These are phyloP conservation scores for Stemphylium vesicarium DNA, from an alignment of 2,329 filamentous ascomycete species.

Conservation along the genomic window DNA sequence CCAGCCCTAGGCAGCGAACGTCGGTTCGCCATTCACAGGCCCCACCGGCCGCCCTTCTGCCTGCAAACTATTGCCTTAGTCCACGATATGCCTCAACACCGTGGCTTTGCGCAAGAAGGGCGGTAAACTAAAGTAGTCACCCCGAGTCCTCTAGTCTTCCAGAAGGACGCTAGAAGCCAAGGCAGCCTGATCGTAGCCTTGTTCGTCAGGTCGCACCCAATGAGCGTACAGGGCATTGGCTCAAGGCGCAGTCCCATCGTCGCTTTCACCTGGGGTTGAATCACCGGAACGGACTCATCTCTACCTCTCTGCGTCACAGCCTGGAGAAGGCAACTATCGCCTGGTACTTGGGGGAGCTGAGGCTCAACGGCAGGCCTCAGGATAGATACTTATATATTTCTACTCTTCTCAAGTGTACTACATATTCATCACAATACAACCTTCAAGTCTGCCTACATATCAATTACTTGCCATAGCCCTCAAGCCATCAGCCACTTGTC, in stretches of 20 bases:
- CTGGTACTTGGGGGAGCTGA: conserved; percentile 28
- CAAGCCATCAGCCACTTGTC: conserved; percentile 22
- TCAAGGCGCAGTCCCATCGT: conserved; percentile 35
- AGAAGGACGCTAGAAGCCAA: conserved; percentile 34
- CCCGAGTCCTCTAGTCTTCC: conserved; percentile 23
- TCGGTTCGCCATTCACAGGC: conserved; percentile 28
- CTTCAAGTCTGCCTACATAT: conserved; percentile 14
- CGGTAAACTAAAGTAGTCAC: conserved; percentile 41
- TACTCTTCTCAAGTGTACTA: conserved; percentile 6
- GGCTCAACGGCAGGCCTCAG: conserved; percentile 34
- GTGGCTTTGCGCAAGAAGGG: conserved; percentile 35
- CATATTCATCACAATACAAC: conserved; percentile 12
- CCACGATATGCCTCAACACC: conserved; percentile 25
- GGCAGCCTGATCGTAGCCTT: conserved; percentile 40
- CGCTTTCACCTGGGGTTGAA: conserved; percentile 21
- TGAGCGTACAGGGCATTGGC: conserved; percentile 8
- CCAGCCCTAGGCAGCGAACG: conserved; percentile 42
- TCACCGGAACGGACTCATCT: conserved; percentile 24
- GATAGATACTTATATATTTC: conserved; percentile 26
- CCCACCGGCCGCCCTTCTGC: conserved; percentile 31
- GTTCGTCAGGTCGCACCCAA: conserved; percentile 32
- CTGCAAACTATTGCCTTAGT: conserved; percentile 31
- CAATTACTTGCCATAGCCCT: conserved; percentile 14
- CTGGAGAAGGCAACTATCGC: conserved; percentile 40
- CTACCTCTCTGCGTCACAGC: conserved; percentile 36